Base-by-base conservation (phyloP, 805 yeast genomes). In the Kurtzmaniella cleridarum region DNA sequence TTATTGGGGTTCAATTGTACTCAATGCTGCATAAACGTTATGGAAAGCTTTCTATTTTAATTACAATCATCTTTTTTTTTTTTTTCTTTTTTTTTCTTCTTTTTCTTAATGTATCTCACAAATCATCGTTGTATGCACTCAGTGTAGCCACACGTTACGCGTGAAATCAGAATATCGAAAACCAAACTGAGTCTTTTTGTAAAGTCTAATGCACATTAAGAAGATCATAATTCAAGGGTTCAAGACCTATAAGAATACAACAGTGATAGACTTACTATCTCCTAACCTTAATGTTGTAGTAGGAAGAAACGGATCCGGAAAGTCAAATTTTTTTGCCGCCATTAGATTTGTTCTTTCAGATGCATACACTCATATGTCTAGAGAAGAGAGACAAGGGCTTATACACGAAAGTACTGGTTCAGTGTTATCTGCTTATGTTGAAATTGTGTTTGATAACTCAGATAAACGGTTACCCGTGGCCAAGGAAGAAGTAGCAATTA, bases 271-370 rank as follows among this genome's bases (percentile, higher is more conserved):
- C 31, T 69, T 77, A 12, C 67, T 93, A 26, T 83, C 95, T 1
- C 91, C 95, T 0, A 78, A 78, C 39, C 84, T 82, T 54, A 91
- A 91, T 62, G 95, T 91, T 15, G 88, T 58, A 7, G 69, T 90
- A 26, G 97, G 97, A 2, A 67, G 95, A 36, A 90, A 90, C 61
- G 97, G 97, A n/a, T 85, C 96, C 7, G 98, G 98, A 7, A 91
- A 93, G 58, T 86, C 96, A 30, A 91, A 93, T 59, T 84, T 91
- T 62, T 93, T 91, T 59, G 89, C 96, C 12, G 98, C 98, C 9
- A 84, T 91, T 41, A 70, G 97, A 45, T 93, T 90, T 63, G 97
- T 89, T 9, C 60, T 93, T 15, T 82, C 95, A 34, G 97, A 91
- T 55, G 95, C 91, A 27, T 87, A 85, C 57, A 82, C 86, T 2